A percentile compares a stretch with the other conserved stretches of the same genome.
These are phyloP conservation scores for Lepiota brunneoincarnata DNA, from an alignment of 768 basidiomycete species.

Conservation along the genomic window DNA sequence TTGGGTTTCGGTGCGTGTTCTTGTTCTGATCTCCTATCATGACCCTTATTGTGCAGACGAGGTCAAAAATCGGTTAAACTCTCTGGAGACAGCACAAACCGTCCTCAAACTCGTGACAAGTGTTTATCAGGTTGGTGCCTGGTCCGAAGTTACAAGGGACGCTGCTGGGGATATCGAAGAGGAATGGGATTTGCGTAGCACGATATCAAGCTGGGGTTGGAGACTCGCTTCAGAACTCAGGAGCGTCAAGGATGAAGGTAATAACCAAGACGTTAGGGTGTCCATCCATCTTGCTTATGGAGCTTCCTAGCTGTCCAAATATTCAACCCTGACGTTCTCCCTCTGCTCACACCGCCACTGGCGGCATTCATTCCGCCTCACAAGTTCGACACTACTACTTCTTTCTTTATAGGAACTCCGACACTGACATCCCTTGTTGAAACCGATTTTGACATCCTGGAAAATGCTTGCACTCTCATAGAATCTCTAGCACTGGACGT, in stretches of 20 bases:
- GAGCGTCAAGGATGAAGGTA: slow-evolving; percentile 71
- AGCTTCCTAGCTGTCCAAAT: slow-evolving; percentile 45
- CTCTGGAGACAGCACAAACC: slow-evolving; percentile 64
- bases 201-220: slow-evolving; percentile 77
- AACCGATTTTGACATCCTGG: slow-evolving; percentile 69
- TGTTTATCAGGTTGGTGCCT: slow-evolving; percentile 72
- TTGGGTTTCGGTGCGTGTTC: slow-evolving; percentile 65
- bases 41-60: slow-evolving; percentile 46
- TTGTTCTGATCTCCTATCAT: neutral
- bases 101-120: slow-evolving; percentile 65
- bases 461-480: slow-evolving; percentile 71
- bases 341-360: slow-evolving; percentile 58
- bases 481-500: slow-evolving; percentile 79
- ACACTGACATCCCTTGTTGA: slow-evolving; percentile 39
- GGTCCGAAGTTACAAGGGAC: slow-evolving; percentile 36
- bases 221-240: slow-evolving; percentile 69
- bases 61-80: slow-evolving; percentile 64
- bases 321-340: slow-evolving; percentile 61
- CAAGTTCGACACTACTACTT: slow-evolving; percentile 30
- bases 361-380: slow-evolving; percentile 59
- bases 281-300: neutral
- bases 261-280: slow-evolving; percentile 17
- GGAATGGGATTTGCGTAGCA: slow-evolving; percentile 63
- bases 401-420: slow-evolving; percentile 32
- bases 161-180: slow-evolving; percentile 37